Evolutionary conservation across 1,284 basidiomycete genomes (phyloP).

Genomic region (Bondarzewia mesenterica): DNA sequence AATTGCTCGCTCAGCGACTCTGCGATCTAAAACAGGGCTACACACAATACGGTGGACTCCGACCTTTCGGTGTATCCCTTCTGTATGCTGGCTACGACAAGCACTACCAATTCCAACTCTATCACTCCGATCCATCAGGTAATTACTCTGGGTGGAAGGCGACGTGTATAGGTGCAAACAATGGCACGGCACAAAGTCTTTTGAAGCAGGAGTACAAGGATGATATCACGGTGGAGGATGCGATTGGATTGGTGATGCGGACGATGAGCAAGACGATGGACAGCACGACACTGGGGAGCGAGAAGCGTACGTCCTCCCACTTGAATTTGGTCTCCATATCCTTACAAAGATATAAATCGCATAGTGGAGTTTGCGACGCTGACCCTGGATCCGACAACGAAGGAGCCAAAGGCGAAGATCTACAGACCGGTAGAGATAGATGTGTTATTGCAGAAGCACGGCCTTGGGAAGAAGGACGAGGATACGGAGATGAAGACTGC

Average conservation of each 20-base stretch:
- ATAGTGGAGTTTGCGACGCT: slow-evolving; percentile 95
- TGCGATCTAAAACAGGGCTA: slow-evolving; percentile 99
- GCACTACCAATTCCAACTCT: slow-evolving; percentile 94
- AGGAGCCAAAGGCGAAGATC: slow-evolving; percentile 86
- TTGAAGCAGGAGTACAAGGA: slow-evolving; percentile 99
- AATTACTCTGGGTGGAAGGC: slow-evolving; percentile 99
- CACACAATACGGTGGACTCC: slow-evolving; percentile 95
- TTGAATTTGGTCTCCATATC: slow-evolving; percentile 4
- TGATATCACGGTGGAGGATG: slow-evolving; percentile 84
- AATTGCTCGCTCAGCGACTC: slow-evolving; percentile 87
- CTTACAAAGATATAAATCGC: not conserved
- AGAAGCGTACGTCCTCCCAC: slow-evolving; percentile 66
- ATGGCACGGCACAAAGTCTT: slow-evolving; percentile 88
- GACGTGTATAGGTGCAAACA: slow-evolving; percentile 96
- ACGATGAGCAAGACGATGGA: slow-evolving; percentile 99
- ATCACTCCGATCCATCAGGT: slow-evolving; percentile 97
- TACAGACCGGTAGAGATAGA: slow-evolving; percentile 91
- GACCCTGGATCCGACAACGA: slow-evolving; percentile 72
- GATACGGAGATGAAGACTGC: slow-evolving; percentile 70
- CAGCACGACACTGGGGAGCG: slow-evolving; percentile 90
- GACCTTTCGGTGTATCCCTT: slow-evolving; percentile 95
- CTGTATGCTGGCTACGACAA: slow-evolving; percentile 96
- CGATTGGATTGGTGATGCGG: slow-evolving; percentile 85
- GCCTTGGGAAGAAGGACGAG: slow-evolving; percentile 81
- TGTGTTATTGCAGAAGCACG: slow-evolving; percentile 74